Base-by-base conservation (phyloP, 2,329 filamentous ascomycete species). In the Fusarium acutatum region DNA sequence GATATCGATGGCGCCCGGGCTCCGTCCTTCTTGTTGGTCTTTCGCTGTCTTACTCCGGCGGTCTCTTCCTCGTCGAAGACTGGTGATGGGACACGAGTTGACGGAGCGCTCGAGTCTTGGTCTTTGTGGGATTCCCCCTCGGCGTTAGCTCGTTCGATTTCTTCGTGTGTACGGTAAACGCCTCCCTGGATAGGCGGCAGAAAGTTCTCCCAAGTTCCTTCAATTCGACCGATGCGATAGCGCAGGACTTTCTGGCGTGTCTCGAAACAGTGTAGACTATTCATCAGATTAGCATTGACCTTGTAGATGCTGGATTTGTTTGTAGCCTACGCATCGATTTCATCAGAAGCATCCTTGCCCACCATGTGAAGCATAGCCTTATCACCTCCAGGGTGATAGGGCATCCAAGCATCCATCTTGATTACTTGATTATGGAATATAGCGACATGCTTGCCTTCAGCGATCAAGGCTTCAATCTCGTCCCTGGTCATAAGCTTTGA, bases 351-450 rank as follows among this genome's bases (percentile, higher is more conserved):
- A 89, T 97, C 95, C 83, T 93, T 90, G 70, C 95, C 95, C 69
- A 98, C 90, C 94, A 98, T 96, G 80, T 99, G 96, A 80, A 90
- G 86, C 73, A 99, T 97, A 61, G 96, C 90, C 83, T 95, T 96
- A 78, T 96, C 92, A 76, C 96, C 96, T 64, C 96, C 96, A 18
- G 96, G 96, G 79, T 98, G 96, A 79, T 93, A 98, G 60, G 90
- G 90, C 59, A 97, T 85, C 94, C 95, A 99, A 43, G 92, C 88
- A 82, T 98, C 96, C 37, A 94, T 91, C 84, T 95, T 97, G 75
- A 98, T 83, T 15, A 98, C 95, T 77, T 91, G 90, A 67, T 90
- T 88, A 76, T 97, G 90, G 67, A 96, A 87, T 60, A 99, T 94
- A 70, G 98, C 88, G 63, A 99, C 89, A 72, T 90, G 89, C 65